Percentiles rank a stretch among this genome's conserved stretches.
phyloP scores from a whole-genome alignment of 345 rosid genomes.

The Microthlaspi erraticum region DNA sequence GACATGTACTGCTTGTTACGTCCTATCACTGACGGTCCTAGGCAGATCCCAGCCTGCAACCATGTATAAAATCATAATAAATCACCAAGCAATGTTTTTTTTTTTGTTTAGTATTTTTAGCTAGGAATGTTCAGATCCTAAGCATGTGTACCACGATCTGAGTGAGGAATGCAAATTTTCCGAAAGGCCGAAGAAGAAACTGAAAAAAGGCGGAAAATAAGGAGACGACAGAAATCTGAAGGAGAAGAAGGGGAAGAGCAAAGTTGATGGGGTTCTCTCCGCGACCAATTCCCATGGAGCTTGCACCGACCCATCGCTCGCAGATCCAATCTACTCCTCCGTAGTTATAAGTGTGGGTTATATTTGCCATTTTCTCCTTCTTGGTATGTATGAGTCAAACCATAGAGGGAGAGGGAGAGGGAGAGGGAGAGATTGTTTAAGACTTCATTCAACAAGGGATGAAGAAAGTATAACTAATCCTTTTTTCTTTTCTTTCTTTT shows the following conservation, averaged over 20 bases:
- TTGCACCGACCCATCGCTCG: conserved; percentile 29
- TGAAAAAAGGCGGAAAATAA: conserved; percentile 34
- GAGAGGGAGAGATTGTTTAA: conserved; percentile 2
- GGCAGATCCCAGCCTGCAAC: conserved; percentile 50
- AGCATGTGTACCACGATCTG: conserved; percentile 52
- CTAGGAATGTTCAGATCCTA: too few relatives aligned
- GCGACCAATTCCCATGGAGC: not conserved
- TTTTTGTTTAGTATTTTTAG: too few relatives aligned
- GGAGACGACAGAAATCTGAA: conserved; percentile 45
- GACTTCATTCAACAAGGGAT: conserved; percentile 3
- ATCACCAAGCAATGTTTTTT: not conserved
- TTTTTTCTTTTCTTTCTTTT: not conserved
- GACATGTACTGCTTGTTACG: conserved; percentile 28
- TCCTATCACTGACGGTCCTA: conserved; percentile 52
- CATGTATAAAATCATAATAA: too few relatives aligned
- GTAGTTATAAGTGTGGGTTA: conserved; percentile 7
- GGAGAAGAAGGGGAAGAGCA: conserved; percentile 40
- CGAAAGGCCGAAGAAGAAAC: conserved; percentile 46
- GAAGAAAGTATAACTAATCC: conserved; percentile 16
- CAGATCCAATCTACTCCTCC: conserved; percentile 36
- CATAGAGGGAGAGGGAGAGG: conserved; percentile 9
- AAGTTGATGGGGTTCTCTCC: conserved; percentile 23
- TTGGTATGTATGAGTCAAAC: conserved; percentile 20
- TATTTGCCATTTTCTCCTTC: conserved; percentile 36
- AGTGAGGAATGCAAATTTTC: conserved; percentile 44